These are phyloP conservation scores for Singerocomus inundabilis DNA, from an alignment of 1,284 basidiomycete species.

Conservation along the genomic window DNA sequence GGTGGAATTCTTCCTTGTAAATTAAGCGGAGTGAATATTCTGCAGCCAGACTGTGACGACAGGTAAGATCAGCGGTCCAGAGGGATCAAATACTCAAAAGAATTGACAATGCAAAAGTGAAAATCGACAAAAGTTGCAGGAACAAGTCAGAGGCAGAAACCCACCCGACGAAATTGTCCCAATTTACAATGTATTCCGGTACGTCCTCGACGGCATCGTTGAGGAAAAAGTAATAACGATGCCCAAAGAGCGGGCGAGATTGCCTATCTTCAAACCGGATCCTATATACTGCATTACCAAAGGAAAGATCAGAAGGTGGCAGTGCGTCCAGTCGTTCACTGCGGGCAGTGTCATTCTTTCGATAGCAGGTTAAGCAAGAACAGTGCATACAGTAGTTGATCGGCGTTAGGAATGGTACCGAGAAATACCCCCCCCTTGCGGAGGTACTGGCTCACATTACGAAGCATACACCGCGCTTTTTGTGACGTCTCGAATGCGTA, in stretches of 20 bases:
- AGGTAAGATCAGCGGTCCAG: conserved; percentile 5
- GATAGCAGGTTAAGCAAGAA: conserved; percentile 7
- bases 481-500: conserved; percentile 92
- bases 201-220: conserved; percentile 96
- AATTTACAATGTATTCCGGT: conserved; percentile 94
- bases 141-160: conserved; percentile 29
- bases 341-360: conserved; percentile 16
- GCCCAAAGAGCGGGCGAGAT: conserved; percentile 74
- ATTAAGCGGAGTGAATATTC: conserved; percentile 77
- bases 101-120: background rate
- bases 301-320: conserved; percentile 66
- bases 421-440: conserved; percentile 86
- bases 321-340: conserved; percentile 71
- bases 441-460: conserved; percentile 84
- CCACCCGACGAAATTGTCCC: conserved; percentile 89
- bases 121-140: background rate
- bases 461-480: conserved; percentile 90
- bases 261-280: conserved; percentile 79
- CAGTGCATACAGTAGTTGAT: conserved; percentile 68
- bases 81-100: background rate
- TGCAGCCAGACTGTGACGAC: conserved; percentile 64
- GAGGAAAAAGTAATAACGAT: conserved; percentile 93
- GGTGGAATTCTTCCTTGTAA: conserved; percentile 88
- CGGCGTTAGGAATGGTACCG: conserved; percentile 91
- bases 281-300: conserved; percentile 89